Percentiles rank a stretch among this genome's conserved stretches.
Evolutionary conservation across 176 grass and related monocot genomes (phyloP).

Genomic region (Carex littledalei): DNA sequence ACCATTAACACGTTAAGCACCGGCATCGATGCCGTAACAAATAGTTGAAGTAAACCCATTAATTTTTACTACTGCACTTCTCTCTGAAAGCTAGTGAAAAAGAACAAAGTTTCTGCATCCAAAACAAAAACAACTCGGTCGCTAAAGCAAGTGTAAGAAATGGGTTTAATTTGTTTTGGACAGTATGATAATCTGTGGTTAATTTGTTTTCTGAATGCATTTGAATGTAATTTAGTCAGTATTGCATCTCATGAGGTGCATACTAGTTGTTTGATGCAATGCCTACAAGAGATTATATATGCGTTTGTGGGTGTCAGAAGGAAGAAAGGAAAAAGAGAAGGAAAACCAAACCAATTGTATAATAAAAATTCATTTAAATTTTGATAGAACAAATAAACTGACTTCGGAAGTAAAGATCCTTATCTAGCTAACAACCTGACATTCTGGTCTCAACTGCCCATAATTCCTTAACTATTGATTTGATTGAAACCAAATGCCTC

Average conservation of each 20-base stretch:
- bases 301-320: background rate
- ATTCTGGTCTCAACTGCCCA: background rate
- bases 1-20: constrained; percentile 70
- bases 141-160: background rate
- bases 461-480: background rate
- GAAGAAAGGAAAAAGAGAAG: background rate
- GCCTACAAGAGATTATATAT: background rate
- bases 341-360: background rate
- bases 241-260: background rate
- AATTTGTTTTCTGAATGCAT: background rate
- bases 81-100: background rate
- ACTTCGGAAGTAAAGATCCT: no score
- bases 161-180: background rate
- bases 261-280: background rate
- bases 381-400: background rate
- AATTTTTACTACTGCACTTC: background rate
- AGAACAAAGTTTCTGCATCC: background rate
- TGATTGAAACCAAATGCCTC: background rate
- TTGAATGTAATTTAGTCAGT: background rate
- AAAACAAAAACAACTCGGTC: background rate
- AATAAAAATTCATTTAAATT: background rate
- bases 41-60: constrained; percentile 66
- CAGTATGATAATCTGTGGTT: background rate
- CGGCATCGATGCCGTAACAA: constrained; percentile 60
- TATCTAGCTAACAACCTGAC: no score